A percentile compares a stretch with the other conserved stretches of the same genome.
phyloP scores from a whole-genome alignment of 176 grass and related monocot genomes.

The Oryza nivara region DNA sequence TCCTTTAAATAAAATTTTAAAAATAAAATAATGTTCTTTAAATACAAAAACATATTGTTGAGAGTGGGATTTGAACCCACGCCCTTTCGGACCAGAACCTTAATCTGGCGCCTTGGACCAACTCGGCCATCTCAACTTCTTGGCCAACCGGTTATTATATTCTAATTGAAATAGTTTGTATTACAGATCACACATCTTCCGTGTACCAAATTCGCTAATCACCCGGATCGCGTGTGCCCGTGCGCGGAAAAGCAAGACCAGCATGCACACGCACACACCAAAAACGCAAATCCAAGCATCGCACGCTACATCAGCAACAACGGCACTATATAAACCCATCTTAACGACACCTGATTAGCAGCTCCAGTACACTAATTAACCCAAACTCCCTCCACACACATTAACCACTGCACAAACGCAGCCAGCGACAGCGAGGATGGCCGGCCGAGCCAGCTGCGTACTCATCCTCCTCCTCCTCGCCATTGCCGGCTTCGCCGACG shows the following conservation, averaged over 20 bases:
- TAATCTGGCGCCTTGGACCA: conserved; percentile 86
- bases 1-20: not conserved
- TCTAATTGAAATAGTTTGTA: no score
- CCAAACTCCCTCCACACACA: no score
- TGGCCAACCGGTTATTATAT: fast-evolving
- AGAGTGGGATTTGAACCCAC: conserved; percentile 81
- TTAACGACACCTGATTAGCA: not conserved
- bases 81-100: conserved; percentile 75
- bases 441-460: not conserved
- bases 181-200: not conserved
- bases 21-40: not conserved
- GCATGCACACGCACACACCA: conserved; percentile 16
- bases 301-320: not conserved
- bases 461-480: conserved; percentile 29
- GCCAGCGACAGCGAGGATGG: not conserved
- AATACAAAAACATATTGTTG: conserved; percentile 23
- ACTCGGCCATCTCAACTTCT: conserved; percentile 75
- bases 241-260: conserved; percentile 35
- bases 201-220: not conserved
- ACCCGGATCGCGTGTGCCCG: conserved; percentile 38
- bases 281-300: conserved; percentile 24
- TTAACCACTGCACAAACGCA: not conserved
- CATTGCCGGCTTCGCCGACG: conserved; percentile 13
- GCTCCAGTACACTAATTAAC: not conserved
- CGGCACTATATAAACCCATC: conserved; percentile 31